These are phyloP conservation scores for Yamadazyma takamatsuzukensis DNA, from an alignment of 805 yeast genomes.

Conservation along the genomic window DNA sequence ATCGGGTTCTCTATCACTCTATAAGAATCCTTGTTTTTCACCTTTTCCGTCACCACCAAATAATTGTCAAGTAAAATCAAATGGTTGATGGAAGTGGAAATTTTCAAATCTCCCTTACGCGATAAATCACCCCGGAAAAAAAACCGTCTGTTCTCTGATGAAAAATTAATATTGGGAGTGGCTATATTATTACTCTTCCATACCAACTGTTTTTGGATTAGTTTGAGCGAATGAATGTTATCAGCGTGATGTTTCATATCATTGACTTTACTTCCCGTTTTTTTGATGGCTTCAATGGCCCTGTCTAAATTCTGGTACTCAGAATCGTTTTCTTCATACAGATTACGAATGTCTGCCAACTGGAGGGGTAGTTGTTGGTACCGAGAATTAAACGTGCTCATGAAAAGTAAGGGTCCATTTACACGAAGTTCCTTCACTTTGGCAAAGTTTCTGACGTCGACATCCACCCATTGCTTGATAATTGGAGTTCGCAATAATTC, in stretches of 20 bases:
- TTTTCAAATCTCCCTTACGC: slow-evolving; percentile 62
- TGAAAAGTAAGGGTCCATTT: slow-evolving; percentile 35
- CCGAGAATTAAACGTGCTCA: slow-evolving; percentile 42
- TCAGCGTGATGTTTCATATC: slow-evolving; percentile 59
- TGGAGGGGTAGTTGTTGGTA: slow-evolving; percentile 58
- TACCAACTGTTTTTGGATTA: slow-evolving; percentile 48
- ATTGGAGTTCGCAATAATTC: slow-evolving; percentile 48
- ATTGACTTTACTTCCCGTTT: slow-evolving; percentile 57
- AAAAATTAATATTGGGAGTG: slow-evolving; percentile 49
- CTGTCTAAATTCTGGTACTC: slow-evolving; percentile 50
- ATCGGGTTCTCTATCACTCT: slow-evolving; percentile 56
- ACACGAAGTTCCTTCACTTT: slow-evolving; percentile 44
- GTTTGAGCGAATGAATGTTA: slow-evolving; percentile 50
- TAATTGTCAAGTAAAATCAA: slow-evolving; percentile 69
- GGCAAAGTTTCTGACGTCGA: slow-evolving; percentile 48
- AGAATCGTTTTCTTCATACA: slow-evolving; percentile 37
- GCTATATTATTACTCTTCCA: slow-evolving; percentile 48
- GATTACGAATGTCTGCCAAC: slow-evolving; percentile 52
- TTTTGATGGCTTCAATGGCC: slow-evolving; percentile 53
- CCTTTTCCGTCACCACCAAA: slow-evolving; percentile 58
- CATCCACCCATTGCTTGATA: slow-evolving; percentile 56
- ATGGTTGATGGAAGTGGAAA: slow-evolving; percentile 49
- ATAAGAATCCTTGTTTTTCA: slow-evolving; percentile 29
- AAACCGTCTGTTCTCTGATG: slow-evolving; percentile 53
- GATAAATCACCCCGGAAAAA: slow-evolving; percentile 55